Percentiles rank a stretch among this genome's conserved stretches.
Evolutionary conservation across 148 eudicot genomes (phyloP).

Genomic region (Beta vulgaris): DNA sequence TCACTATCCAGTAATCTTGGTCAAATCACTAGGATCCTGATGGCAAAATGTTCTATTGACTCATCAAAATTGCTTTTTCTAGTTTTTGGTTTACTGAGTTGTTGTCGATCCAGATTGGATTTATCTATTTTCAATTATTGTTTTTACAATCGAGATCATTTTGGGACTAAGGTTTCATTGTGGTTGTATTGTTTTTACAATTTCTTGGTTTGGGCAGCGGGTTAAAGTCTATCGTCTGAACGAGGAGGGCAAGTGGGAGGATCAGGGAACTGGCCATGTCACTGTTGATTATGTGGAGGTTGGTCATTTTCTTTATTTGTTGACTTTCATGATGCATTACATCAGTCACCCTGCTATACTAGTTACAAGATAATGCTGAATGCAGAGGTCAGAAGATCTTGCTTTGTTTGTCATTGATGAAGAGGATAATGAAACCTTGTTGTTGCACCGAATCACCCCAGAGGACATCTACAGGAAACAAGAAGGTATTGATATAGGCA

Average conservation of each 20-base stretch:
- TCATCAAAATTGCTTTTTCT: neutral
- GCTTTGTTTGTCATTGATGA: slow-evolving; percentile 84
- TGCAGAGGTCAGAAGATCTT: slow-evolving; percentile 83
- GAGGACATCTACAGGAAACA: slow-evolving; percentile 91
- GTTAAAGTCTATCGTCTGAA: slow-evolving; percentile 84
- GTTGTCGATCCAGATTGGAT: neutral
- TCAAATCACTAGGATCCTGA: neutral
- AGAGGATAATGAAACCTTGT: slow-evolving; percentile 80
- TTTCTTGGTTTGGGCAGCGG: slow-evolving; percentile 43
- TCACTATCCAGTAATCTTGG: neutral
- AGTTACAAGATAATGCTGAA: slow-evolving; percentile 6
- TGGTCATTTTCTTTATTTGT: slow-evolving; percentile 19
- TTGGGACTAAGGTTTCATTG: no score
- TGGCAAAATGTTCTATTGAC: neutral
- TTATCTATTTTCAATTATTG: neutral
- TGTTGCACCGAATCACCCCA: slow-evolving; percentile 71
- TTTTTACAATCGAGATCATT: neutral
- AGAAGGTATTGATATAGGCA: slow-evolving; percentile 59
- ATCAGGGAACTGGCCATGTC: slow-evolving; percentile 96
- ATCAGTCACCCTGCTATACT: neutral
- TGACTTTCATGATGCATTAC: neutral
- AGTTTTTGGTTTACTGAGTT: neutral
- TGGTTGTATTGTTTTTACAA: no score
- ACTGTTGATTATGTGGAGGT: slow-evolving; percentile 95
- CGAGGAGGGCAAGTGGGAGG: slow-evolving; percentile 98